Evolutionary conservation across 2,329 filamentous ascomycete genomes (phyloP).

Genomic region (Cladosporium cucumerinum): DNA sequence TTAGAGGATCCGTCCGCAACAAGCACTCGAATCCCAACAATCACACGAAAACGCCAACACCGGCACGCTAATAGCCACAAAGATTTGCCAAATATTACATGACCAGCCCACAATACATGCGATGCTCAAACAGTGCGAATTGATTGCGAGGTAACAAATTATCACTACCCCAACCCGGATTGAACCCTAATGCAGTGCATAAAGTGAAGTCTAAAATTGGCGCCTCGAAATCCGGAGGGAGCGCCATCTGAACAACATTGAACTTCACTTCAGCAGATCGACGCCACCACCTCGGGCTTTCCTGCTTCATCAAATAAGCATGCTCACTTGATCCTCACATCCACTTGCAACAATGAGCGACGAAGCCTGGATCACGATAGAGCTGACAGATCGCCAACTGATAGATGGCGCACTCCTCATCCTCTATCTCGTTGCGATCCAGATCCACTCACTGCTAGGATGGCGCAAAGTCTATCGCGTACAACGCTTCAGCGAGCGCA

Average conservation of each 20-base stretch:
- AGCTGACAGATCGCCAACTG: slow-evolving; percentile 6
- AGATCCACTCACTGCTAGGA: slow-evolving; percentile 6
- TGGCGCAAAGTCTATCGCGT: slow-evolving; percentile 12
- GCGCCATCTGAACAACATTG: neutral
- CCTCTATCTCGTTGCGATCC: slow-evolving; percentile 8
- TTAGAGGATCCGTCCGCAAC: neutral
- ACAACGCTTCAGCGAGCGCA: slow-evolving; percentile 14
- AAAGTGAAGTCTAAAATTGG: neutral
- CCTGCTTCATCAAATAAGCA: neutral
- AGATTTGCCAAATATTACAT: neutral
- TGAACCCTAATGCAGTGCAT: neutral
- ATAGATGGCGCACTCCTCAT: slow-evolving; percentile 7
- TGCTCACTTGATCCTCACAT: neutral
- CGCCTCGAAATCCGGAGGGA: neutral
- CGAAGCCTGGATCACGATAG: slow-evolving; percentile 4
- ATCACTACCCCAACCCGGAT: neutral
- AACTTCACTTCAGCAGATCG: neutral
- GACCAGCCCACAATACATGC: neutral
- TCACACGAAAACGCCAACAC: neutral
- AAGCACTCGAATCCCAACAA: neutral
- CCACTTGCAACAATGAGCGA: neutral
- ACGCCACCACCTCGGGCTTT: neutral
- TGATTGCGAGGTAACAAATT: neutral
- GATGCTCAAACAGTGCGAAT: neutral
- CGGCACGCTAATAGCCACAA: neutral